Evolutionary conservation across 768 basidiomycete genomes (phyloP), one percentile per base, ranked within the genome.

Genomic region (Serpula lacrymans): DNA sequence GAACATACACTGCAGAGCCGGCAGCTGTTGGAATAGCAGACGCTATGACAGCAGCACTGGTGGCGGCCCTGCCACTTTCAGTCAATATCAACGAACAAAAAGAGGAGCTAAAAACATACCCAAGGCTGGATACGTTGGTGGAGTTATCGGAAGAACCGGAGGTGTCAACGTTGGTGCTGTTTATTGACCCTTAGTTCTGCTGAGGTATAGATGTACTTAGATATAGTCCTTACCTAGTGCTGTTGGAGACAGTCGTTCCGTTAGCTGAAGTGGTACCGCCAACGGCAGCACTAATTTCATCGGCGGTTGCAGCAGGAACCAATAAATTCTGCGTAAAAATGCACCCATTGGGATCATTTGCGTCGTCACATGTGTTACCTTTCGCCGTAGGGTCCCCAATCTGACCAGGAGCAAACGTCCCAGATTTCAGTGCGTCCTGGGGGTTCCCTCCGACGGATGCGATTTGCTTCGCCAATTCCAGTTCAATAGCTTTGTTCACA

Each of bases 381-480:
- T 67, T 70, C 21, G 50, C 77, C 4, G 80, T 82, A 13, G 61
- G 25, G 54, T 83, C 82, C 47, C 63, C 63, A 22, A 71, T 48
- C 26, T 67, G 53, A 20, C 80, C 81, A 17, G 80, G 78, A 11
- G 72, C 72, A 55, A 84, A 83, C 11, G 78, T 83, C 23, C 80
- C 79, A 3, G 79, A 59, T 52, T 78, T 69, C 39, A 83, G 58
- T 6, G 81, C 80, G 40, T 73, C 68, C 37, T 62, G 68, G 13
- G 80, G 76, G 56, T 82, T 59, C 10, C 79, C 82, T 37, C 81
- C 82, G n/a, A 84, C 63, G n/a, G 67, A 50, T 4, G 74, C 69
- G 41, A 83, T 82, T 53, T 82, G 80, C 53, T 72, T 66, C n/a
- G 82, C 80, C 24, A 82, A 72, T 41, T 72, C 74, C 35, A 84